phyloP scores from a whole-genome alignment of 2,329 filamentous ascomycete species.

The Diaporthe australafricana region DNA sequence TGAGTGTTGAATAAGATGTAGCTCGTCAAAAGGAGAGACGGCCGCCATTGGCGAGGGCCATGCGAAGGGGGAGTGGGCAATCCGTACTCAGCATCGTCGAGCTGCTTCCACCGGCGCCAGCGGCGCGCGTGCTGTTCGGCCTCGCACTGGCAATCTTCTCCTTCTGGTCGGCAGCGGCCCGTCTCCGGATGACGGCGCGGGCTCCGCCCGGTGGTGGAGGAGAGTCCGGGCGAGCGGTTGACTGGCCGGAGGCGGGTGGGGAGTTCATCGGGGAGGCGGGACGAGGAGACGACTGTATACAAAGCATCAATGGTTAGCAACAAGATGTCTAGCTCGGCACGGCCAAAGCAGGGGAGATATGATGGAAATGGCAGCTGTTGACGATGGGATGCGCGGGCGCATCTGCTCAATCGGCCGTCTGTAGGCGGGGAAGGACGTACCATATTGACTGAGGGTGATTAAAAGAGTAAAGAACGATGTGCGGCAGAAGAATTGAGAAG shows the following conservation, averaged over 20 bases:
- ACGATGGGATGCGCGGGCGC: conserved; percentile 6
- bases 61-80: background rate
- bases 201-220: conserved; percentile 92
- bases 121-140: conserved; percentile 90
- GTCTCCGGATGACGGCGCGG: conserved; percentile 93
- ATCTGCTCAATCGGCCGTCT: conserved; percentile 13
- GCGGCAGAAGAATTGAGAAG: conserved; percentile 7
- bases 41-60: background rate
- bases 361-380: background rate
- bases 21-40: background rate
- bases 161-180: conserved; percentile 96
- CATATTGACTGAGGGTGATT: conserved; percentile 37
- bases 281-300: conserved; percentile 67
- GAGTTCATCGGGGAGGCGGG: conserved; percentile 69
- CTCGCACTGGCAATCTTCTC: conserved; percentile 95
- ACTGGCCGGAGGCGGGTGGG: conserved; percentile 71
- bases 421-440: conserved; percentile 37
- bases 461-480: conserved; percentile 18
- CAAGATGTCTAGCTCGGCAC: background rate
- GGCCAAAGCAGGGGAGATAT: background rate
- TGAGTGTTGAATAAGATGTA: background rate
- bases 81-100: conserved; percentile 96
- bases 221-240: conserved; percentile 79
- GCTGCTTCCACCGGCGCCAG: conserved; percentile 94
- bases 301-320: conserved; percentile 28